Evolutionary conservation across 1,284 basidiomycete species (phyloP).

Genomic region (Fomes fomentarius): DNA sequence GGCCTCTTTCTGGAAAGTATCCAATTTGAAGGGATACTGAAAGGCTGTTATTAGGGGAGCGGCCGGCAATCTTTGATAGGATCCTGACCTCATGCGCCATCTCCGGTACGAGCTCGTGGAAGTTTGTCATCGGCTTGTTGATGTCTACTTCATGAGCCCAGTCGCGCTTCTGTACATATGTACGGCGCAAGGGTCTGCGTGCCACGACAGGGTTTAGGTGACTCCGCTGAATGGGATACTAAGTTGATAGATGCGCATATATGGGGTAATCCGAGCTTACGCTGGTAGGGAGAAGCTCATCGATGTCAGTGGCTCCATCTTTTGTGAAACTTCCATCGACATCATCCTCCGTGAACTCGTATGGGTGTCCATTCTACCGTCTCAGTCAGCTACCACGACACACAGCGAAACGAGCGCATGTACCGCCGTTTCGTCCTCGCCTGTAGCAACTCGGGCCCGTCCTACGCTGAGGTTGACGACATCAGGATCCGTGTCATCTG

Average conservation of each 20-base stretch:
- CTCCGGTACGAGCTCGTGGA: constrained; percentile 85
- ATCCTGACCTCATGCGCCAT: constrained; percentile 80
- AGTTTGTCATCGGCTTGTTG: constrained; percentile 88
- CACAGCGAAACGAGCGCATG: background rate
- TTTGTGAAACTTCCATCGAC: constrained; percentile 8
- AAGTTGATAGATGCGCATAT: no score
- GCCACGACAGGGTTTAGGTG: constrained; percentile 57
- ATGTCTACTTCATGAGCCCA: constrained; percentile 99
- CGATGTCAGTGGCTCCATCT: constrained; percentile 59
- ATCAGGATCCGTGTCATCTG: constrained; percentile 42
- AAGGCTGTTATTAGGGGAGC: background rate
- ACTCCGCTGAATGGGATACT: constrained; percentile 35
- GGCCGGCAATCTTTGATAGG: background rate
- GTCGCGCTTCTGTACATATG: constrained; percentile 77
- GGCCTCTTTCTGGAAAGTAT: constrained; percentile 96
- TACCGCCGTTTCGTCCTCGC: background rate
- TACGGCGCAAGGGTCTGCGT: constrained; percentile 42
- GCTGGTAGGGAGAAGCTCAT: constrained; percentile 81
- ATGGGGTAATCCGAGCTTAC: no score
- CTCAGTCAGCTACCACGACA: background rate
- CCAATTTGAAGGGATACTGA: constrained; percentile 86
- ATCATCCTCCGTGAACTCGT: constrained; percentile 1
- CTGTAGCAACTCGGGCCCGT: background rate
- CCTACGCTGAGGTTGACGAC: constrained; percentile 35
- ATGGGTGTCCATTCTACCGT: constrained; percentile 1